phyloP scores from a whole-genome alignment of 23 red algal species.

The Gracilaria caudata region DNA sequence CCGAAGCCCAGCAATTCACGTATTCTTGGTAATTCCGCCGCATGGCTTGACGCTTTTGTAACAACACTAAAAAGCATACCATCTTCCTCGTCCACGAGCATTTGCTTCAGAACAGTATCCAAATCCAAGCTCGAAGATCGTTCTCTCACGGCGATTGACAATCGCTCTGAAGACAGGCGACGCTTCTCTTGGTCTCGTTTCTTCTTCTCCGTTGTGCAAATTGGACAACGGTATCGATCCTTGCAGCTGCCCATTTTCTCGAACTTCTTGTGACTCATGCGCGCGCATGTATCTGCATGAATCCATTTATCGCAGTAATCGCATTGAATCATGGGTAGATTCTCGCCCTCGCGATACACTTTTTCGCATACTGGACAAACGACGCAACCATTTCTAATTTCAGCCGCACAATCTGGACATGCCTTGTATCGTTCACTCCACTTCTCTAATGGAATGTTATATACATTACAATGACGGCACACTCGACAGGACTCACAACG shows the following conservation, averaged over 20 bases:
- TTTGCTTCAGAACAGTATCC: slow-evolving; percentile 5
- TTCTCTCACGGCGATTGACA: neutral
- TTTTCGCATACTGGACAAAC: slow-evolving; percentile 59
- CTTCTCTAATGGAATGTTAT: slow-evolving; percentile 16
- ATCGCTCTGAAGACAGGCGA: neutral
- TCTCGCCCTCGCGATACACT: slow-evolving; percentile 55
- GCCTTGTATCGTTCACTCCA: slow-evolving; percentile 59
- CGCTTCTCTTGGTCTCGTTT: slow-evolving; percentile 22
- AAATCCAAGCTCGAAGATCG: neutral
- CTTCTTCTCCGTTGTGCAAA: slow-evolving; percentile 39
- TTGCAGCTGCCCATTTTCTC: slow-evolving; percentile 23
- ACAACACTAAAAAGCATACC: slow-evolving; percentile 21
- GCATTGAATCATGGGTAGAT: slow-evolving; percentile 61
- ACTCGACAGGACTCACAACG: slow-evolving; percentile 59
- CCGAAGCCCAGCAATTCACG: slow-evolving; percentile 21
- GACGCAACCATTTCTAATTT: slow-evolving; percentile 37
- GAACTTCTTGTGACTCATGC: slow-evolving; percentile 23
- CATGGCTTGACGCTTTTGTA: slow-evolving; percentile 14
- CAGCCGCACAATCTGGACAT: slow-evolving; percentile 21
- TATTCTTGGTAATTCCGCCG: slow-evolving; percentile 2
- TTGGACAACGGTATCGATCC: slow-evolving; percentile 40
- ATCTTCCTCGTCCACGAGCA: slow-evolving; percentile 1
- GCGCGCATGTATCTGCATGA: slow-evolving; percentile 52
- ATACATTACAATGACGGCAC: slow-evolving; percentile 50
- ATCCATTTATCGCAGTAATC: slow-evolving; percentile 71